These are phyloP conservation scores for Plectranthus barbatus DNA, from an alignment of 257 asterid species.

Conservation along the genomic window DNA sequence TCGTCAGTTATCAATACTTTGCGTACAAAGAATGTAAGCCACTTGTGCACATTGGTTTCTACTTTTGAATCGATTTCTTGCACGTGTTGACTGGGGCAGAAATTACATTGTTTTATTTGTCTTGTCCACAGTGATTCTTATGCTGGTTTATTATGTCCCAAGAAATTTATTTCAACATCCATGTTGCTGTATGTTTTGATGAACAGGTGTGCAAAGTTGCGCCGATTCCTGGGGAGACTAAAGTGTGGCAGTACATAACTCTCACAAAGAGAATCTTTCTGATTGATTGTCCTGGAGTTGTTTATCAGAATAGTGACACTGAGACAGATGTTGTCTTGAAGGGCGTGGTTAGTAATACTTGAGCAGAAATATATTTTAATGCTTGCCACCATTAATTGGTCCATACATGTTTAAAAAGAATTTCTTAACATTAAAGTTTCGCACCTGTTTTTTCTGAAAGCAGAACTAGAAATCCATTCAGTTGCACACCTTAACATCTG, in stretches of 20 bases:
- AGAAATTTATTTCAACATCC: background rate
- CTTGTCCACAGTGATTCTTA: no score
- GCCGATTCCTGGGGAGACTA: conserved; percentile 96
- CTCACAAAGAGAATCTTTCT: conserved; percentile 84
- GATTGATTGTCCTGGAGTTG: conserved; percentile 97
- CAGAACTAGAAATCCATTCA: background rate
- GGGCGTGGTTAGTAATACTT: conserved; percentile 74
- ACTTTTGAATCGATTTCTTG: background rate
- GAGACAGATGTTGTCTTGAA: conserved; percentile 92
- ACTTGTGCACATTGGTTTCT: background rate
- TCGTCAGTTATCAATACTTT: conserved; percentile 96
- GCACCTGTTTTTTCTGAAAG: background rate
- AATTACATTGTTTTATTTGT: background rate
- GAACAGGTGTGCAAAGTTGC: conserved; percentile 91
- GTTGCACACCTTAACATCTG: background rate
- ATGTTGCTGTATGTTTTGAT: conserved; percentile 4
- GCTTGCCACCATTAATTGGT: background rate
- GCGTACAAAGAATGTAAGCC: conserved; percentile 80
- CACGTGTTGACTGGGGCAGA: background rate
- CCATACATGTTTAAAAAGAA: background rate
- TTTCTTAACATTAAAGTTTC: background rate
- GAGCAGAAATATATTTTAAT: background rate
- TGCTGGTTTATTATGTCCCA: background rate
- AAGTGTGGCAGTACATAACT: conserved; percentile 97
- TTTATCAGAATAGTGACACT: conserved; percentile 70